Base-by-base conservation (phyloP, 1,284 basidiomycete genomes). In the Tilletia indica region DNA sequence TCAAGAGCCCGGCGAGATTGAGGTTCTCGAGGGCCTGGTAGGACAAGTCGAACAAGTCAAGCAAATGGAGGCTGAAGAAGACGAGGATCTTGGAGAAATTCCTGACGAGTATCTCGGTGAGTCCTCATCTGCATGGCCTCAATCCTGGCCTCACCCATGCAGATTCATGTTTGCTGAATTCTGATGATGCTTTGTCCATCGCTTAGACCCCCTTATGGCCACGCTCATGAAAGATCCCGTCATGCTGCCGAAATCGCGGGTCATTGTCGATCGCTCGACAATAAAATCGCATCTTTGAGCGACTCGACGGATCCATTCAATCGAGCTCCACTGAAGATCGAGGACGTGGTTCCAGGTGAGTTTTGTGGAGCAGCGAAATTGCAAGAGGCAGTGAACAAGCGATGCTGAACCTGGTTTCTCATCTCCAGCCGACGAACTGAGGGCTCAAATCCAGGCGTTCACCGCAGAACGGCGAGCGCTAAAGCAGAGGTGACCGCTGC, bases 211-310 rank as follows among this genome's bases (percentile, higher is more conserved):
- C 0, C 87, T 97, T 75, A 94, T 97, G 91, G 92, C 89, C 77
- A 94, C 93, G 0, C 82, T 99, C 71, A 99, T 99, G 97, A 91
- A 90, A 72, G 94, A 99, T 83, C 97, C 97, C 0, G 96, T 99
- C 72, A 89, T 90, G 56, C 85, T 99, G 67, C 97, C 97, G 0
- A 90, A 92, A 0, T 97, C 94, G 1, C 89, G 88, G 70, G 87
- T 90, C 0, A 88, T 92, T 38, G 85, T 99, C 64, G 97, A 99
- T 84, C 89, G 92, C 51, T 89, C 92, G 0, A 99, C 96, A 0
- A 99, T 99, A 87, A 97, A 97, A 82, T 92, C 94, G 1, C 94
- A 96, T 83, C 86, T 99, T 86, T 99, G 34, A 96, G 94, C 1
- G 96, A 98, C 82, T 86, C 90, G 21, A 93, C 90, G 71, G 85